These are phyloP conservation scores for Zelopaecilomyces penicillatus DNA, from an alignment of 2,329 filamentous ascomycete genomes.

Conservation along the genomic window DNA sequence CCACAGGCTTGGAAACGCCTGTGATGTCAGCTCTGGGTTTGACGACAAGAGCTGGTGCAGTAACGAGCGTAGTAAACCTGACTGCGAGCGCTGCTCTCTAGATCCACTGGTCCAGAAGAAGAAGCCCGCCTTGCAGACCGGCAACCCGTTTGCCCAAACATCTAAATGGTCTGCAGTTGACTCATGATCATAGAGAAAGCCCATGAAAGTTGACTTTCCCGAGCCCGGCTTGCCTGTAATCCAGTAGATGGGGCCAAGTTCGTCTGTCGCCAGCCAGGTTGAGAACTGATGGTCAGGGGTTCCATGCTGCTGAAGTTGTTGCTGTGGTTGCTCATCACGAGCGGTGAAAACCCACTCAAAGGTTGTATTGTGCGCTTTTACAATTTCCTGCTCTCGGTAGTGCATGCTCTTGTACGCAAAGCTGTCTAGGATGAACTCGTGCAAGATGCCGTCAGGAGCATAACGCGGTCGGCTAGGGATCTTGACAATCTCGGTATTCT, in stretches of 20 bases:
- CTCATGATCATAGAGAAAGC: slow-evolving; percentile 23
- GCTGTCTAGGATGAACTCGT: slow-evolving; percentile 23
- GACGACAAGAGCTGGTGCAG: slow-evolving; percentile 25
- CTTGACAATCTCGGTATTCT: too few relatives aligned
- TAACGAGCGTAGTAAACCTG: slow-evolving; percentile 27
- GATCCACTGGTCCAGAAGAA: slow-evolving; percentile 39
- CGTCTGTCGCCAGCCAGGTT: slow-evolving; percentile 18
- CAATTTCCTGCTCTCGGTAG: slow-evolving; percentile 22
- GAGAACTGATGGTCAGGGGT: slow-evolving; percentile 13
- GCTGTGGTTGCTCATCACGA: background rate
- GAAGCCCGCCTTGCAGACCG: slow-evolving; percentile 28
- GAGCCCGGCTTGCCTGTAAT: slow-evolving; percentile 35
- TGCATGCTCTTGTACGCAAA: slow-evolving; percentile 25
- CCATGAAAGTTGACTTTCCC: slow-evolving; percentile 39
- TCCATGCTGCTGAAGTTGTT: background rate
- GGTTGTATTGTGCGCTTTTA: slow-evolving; percentile 21
- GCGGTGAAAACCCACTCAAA: slow-evolving; percentile 29
- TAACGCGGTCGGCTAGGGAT: background rate
- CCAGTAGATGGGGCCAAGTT: slow-evolving; percentile 23
- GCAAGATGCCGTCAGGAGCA: slow-evolving; percentile 15
- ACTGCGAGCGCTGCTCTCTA: slow-evolving; percentile 27
- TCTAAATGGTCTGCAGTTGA: slow-evolving; percentile 10
- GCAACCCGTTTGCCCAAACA: slow-evolving; percentile 18
- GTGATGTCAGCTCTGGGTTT: slow-evolving; percentile 16
- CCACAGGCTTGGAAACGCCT: slow-evolving; percentile 22